A percentile compares a stretch with the other conserved stretches of the same genome.
Evolutionary conservation across 768 basidiomycete genomes (phyloP).

Genomic region (Botryobasidium botryosum): DNA sequence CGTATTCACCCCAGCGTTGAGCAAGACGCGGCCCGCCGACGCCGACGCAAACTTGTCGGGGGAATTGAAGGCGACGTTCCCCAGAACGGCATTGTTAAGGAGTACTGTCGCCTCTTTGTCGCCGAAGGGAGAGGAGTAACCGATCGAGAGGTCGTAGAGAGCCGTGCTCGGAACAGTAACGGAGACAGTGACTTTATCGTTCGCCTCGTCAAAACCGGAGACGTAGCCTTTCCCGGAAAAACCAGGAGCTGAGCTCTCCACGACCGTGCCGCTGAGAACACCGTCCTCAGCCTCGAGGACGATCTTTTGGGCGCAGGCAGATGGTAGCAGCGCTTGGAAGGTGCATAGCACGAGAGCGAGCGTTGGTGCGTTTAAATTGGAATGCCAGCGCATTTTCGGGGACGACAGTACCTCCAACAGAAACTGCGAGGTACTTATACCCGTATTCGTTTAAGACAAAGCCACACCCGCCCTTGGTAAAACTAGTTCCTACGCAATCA

Average conservation of each 20-base stretch:
- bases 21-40: constrained; percentile 7
- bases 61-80: neutral
- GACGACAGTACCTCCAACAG: too few species aligned
- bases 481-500: too few species aligned
- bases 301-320: too few species aligned
- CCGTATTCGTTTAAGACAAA: too few species aligned
- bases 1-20: constrained; percentile 6
- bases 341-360: too few species aligned
- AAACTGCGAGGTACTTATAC: too few species aligned
- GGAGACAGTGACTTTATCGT: neutral
- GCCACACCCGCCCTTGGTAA: too few species aligned
- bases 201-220: constrained; percentile 1
- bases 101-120: constrained; percentile 1
- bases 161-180: constrained; percentile 1
- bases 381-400: too few species aligned
- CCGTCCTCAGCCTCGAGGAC: constrained; percentile 10
- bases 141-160: neutral
- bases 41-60: neutral
- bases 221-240: constrained; percentile 7
- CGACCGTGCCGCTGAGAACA: constrained; percentile 3
- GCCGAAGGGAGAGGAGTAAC: constrained; percentile 1
- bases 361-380: too few species aligned
- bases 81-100: neutral
- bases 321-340: too few species aligned
- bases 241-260: constrained; percentile 4